phyloP scores from a whole-genome alignment of 371 early-diverging fungal species.

The Apophysomyces trapeziformis region DNA sequence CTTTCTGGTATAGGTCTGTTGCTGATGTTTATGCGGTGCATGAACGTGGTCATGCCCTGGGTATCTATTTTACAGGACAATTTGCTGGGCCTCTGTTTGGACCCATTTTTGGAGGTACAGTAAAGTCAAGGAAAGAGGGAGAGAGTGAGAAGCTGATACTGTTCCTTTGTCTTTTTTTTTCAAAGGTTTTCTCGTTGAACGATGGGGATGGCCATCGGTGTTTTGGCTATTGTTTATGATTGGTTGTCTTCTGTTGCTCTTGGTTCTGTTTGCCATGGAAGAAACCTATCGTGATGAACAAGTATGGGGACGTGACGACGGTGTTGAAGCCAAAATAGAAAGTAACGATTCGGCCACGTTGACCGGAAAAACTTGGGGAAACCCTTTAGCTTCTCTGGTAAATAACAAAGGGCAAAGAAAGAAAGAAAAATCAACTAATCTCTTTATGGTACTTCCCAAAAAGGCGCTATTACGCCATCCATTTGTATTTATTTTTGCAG shows the following conservation, averaged over 20 bases:
- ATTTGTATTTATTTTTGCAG: conserved; percentile 53
- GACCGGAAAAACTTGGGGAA: conserved; percentile 31
- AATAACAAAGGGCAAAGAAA: background rate
- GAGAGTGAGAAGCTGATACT: background rate
- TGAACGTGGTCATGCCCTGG: conserved; percentile 52
- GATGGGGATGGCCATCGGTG: conserved; percentile 37
- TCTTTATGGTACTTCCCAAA: background rate
- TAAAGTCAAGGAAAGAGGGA: too few species aligned
- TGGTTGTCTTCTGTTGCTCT: conserved; percentile 24
- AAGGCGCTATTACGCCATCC: conserved; percentile 56
- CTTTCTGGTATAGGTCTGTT: conserved; percentile 51
- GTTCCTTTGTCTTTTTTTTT: conserved; percentile 12
- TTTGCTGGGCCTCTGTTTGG: conserved; percentile 51
- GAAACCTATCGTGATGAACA: conserved; percentile 68
- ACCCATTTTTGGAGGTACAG: conserved; percentile 32
- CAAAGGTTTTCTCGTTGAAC: conserved; percentile 29
- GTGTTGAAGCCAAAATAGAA: conserved; percentile 12
- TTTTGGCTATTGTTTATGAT: conserved; percentile 34
- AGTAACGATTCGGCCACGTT: conserved; percentile 17
- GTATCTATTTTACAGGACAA: conserved; percentile 59
- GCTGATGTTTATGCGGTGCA: conserved; percentile 52
- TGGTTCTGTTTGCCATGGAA: conserved; percentile 62
- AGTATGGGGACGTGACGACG: conserved; percentile 35
- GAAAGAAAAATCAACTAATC: background rate
- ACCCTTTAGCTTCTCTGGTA: conserved; percentile 45